Conservation (phyloP, 768 basidiomycete genomes). For the Trametopsis cervina region DNA sequence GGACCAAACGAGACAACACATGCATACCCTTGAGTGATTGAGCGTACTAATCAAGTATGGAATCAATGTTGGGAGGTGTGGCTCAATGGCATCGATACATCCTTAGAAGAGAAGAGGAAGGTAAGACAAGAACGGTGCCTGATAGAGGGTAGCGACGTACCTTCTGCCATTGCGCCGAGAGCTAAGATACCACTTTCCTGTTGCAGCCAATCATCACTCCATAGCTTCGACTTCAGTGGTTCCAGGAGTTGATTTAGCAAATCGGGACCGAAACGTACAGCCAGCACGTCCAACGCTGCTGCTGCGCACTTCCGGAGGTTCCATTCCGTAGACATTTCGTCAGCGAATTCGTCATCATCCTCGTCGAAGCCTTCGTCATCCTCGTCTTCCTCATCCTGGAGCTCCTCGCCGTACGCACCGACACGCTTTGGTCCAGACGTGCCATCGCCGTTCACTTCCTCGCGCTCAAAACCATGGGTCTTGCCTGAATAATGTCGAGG, state of each 20-base stretch:
- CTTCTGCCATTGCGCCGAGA: slow-evolving; percentile 97
- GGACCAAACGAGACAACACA: neutral
- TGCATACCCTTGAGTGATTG: slow-evolving; percentile 80
- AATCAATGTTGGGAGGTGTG: slow-evolving; percentile 88
- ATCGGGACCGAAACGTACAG: slow-evolving; percentile 88
- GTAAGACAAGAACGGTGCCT: too few relatives aligned
- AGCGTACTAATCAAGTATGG: slow-evolving; percentile 90
- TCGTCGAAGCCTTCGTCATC: slow-evolving; percentile 77
- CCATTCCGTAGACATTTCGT: slow-evolving; percentile 98
- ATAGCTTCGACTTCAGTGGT: slow-evolving; percentile 88
- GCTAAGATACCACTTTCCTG: slow-evolving; percentile 95
- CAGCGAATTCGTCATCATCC: slow-evolving; percentile 88
- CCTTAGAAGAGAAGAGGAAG: slow-evolving; percentile 59
- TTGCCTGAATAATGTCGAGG: slow-evolving; percentile 88
- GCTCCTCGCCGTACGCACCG: slow-evolving; percentile 77
- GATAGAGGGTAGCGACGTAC: too few relatives aligned
- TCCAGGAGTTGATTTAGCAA: slow-evolving; percentile 83
- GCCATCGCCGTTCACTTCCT: slow-evolving; percentile 41
- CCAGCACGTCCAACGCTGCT: slow-evolving; percentile 93
- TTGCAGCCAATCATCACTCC: slow-evolving; percentile 89
- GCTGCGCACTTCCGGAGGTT: slow-evolving; percentile 98
- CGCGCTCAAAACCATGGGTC: slow-evolving; percentile 74
- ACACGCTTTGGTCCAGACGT: slow-evolving; percentile 19
- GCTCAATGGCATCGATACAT: slow-evolving; percentile 93
- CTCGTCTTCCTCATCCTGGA: slow-evolving; percentile 74